Evolutionary conservation across 2,329 filamentous ascomycete genomes (phyloP), one percentile per base, ranked within the genome.

Genomic region (Cadophora sp.): DNA sequence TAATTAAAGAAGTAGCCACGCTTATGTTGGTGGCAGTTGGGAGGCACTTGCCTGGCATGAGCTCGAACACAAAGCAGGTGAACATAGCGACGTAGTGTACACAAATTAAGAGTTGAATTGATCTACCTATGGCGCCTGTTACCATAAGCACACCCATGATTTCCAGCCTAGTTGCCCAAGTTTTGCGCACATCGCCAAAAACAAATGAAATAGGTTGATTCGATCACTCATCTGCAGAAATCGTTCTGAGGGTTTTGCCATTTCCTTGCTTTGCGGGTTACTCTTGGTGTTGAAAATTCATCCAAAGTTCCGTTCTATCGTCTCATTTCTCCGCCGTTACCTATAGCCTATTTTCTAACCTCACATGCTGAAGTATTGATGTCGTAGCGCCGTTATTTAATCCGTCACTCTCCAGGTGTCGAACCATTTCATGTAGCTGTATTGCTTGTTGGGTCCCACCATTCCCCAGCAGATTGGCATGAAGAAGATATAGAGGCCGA

Each of bases 391-490:
- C 26, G 22, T 48, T 27, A 53, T 43, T 69, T 75, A 77, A 71
- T 79, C 77, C 12, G 76, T 73, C 37, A 79, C 72, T 68, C 76
- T 91, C 95, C 95, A 99, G 73, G 83, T 88, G 73, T 90, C 87
- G 74, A 97, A 92, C 96, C 96, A 99, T 84, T 93, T 97, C 83
- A 99, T 85, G 83, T 98, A 94, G 75, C 84, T 87, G 87, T 95
- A 99, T 79, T 98, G 84, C 80, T 87, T 86, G 82, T 93, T 93
- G 69, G 87, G 83, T 16, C 96, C 96, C 67, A 90, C 89, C 93
- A 99, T 99, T 69, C 96, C 96, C 85, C 97, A 99, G 80, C 93
- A 96, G 77, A 99, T 94, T 26, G 92, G 94, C 73, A 95, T 91
- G 84, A 99, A 99, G 76, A 92, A 86, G 77, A 94, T 85, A 82